These are phyloP conservation scores for Eucalyptus cloeziana DNA, from an alignment of 345 rosid genomes.

Conservation along the genomic window DNA sequence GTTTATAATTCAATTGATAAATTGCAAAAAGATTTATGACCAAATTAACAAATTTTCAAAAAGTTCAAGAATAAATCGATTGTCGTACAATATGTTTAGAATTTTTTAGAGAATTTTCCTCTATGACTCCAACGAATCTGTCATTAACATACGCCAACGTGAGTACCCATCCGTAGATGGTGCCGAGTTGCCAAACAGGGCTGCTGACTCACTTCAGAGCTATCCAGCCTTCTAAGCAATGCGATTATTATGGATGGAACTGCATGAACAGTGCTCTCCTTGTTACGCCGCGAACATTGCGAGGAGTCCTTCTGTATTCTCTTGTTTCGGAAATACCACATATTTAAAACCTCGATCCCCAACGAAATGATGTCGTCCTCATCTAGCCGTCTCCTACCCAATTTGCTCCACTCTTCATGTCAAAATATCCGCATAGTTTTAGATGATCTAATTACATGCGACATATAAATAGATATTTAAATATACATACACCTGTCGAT, in stretches of 20 bases:
- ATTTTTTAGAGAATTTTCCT: too few species aligned
- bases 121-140: rapidly evolving
- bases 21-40: background rate
- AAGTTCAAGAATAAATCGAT: too few species aligned
- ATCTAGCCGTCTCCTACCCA: background rate
- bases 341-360: background rate
- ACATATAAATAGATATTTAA: background rate
- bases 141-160: too few species aligned
- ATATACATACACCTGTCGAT: background rate
- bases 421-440: background rate
- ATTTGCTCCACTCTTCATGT: background rate
- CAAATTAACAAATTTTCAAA: background rate
- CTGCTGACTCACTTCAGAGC: background rate
- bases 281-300: background rate
- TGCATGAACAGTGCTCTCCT: background rate
- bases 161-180: too few species aligned
- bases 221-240: background rate
- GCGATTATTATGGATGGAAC: background rate
- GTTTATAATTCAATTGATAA: background rate
- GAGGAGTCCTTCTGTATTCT: background rate
- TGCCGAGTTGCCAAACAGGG: background rate
- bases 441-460: background rate
- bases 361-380: background rate
- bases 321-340: background rate
- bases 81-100: too few species aligned